These are phyloP conservation scores for Luvunga scandens DNA, from an alignment of 345 rosid genomes.

Conservation along the genomic window DNA sequence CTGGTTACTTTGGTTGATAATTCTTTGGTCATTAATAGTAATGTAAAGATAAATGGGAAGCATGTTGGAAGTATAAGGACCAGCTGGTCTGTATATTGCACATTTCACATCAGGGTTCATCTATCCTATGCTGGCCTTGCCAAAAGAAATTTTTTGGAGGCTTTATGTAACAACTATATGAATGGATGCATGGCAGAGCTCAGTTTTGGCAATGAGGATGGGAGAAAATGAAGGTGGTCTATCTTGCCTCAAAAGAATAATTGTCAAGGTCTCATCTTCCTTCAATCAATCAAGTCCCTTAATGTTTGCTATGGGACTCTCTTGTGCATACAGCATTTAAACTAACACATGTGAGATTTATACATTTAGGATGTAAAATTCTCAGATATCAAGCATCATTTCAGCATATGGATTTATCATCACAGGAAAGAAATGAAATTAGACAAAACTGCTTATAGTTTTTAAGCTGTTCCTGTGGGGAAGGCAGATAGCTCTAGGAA, in stretches of 20 bases:
- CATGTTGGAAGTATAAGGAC: not conserved
- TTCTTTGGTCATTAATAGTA: not conserved
- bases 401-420: not conserved
- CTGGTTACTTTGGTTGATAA: too few species aligned
- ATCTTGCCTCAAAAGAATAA: not conserved
- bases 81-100: not conserved
- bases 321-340: too few species aligned
- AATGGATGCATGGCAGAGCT: not conserved
- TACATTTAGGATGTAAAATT: too few species aligned
- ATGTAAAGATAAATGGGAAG: not conserved
- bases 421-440: not conserved
- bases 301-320: not conserved
- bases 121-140: not conserved
- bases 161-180: not conserved
- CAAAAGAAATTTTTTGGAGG: not conserved
- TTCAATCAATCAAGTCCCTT: not conserved
- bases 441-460: not conserved
- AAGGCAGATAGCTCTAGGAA: slow-evolving; percentile 5
- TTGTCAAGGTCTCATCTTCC: not conserved
- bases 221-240: not conserved
- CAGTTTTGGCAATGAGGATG: not conserved
- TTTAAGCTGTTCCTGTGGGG: not conserved
- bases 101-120: not conserved
- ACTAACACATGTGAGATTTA: too few species aligned
- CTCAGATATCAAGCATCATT: not conserved